A percentile compares a stretch with the other conserved stretches of the same genome.
phyloP scores from a whole-genome alignment of 768 basidiomycete genomes.

The Scleroderma bovista region DNA sequence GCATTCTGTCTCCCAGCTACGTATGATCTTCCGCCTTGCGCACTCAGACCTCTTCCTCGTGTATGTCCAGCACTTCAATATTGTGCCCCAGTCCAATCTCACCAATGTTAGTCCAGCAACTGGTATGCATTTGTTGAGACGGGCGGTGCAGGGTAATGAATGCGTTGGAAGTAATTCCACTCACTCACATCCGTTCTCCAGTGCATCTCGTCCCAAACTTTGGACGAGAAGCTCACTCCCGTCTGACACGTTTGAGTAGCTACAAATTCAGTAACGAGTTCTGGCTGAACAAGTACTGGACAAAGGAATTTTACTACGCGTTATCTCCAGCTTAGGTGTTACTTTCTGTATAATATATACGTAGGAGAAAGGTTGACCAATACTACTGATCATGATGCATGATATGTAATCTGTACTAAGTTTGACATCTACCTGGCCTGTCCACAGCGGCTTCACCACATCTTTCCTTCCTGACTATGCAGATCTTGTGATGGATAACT shows the following conservation, averaged over 20 bases:
- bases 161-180: slow-evolving; percentile 25
- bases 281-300: slow-evolving; percentile 30
- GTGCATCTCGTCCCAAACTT: slow-evolving; percentile 26
- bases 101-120: slow-evolving; percentile 11
- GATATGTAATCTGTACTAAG: too few species aligned
- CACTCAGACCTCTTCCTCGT: slow-evolving; percentile 12
- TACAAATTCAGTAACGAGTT: slow-evolving; percentile 16
- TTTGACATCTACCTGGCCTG: too few species aligned
- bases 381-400: too few species aligned
- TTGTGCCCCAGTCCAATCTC: slow-evolving; percentile 16
- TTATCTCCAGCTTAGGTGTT: slow-evolving; percentile 1
- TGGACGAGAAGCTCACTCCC: slow-evolving; percentile 19
- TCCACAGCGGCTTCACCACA: background rate
- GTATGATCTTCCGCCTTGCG: slow-evolving; percentile 10
- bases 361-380: too few species aligned
- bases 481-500: background rate
- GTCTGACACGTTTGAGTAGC: slow-evolving; percentile 20
- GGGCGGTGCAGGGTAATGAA: slow-evolving; percentile 9
- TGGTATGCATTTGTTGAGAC: slow-evolving; percentile 20
- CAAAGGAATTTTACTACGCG: slow-evolving; percentile 23
- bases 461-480: background rate
- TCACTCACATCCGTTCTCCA: slow-evolving; percentile 15
- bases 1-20: slow-evolving; percentile 15
- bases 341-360: background rate
- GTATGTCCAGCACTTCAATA: slow-evolving; percentile 23